Evolutionary conservation across 192 early-diverging fungal species (phyloP), one percentile per base, ranked within the genome.

Genomic region (Linnemannia schmuckeri): DNA sequence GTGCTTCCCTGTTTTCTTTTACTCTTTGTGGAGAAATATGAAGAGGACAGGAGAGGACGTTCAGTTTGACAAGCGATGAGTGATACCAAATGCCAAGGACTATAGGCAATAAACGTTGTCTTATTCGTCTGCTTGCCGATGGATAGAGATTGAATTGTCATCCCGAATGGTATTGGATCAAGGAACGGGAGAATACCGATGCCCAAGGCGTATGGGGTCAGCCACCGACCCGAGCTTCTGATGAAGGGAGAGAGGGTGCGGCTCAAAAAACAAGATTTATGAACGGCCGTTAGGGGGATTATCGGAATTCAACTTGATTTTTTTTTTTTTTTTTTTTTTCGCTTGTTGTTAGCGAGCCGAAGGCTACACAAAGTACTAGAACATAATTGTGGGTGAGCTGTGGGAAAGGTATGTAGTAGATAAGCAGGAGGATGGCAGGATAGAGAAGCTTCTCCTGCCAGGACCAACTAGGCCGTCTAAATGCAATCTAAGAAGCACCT

Each of bases 151-250:
- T 66, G 30, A 33, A 30, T 33, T 66, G 61, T 66, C 61, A 66
- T 66, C 61, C 61, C 27, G 61, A 66, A 66, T 33, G 10, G 61
- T 12, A 30, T 57, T 57, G n/a, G 0, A 27, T 7, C 7, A 57
- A 66, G 8, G 61, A 30, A 66, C 27, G 61, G 27, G 30, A 12
- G 30, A 30, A 33, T 66, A 66, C 33, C 24, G 33, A 30, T 33
- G 61, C 61, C 61, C 30, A 35, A 66, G 61, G 74, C 78, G 72
- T 74, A 74, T 74, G 42, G 55, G 40, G 52, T 8, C 38, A 44
- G 52, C 10, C 57, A 63, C 78, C 78, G 78, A 80, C 78, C 78
- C 78, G 78, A 80, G 70, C 4, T 27, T 55, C n/a, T 75, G 30
- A 63, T n/a, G 41, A 75, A 61, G 24, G 42, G 71, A 63, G 57